These are phyloP conservation scores for Alternaria sp. DNA, from an alignment of 2,329 filamentous ascomycete species.

Conservation along the genomic window DNA sequence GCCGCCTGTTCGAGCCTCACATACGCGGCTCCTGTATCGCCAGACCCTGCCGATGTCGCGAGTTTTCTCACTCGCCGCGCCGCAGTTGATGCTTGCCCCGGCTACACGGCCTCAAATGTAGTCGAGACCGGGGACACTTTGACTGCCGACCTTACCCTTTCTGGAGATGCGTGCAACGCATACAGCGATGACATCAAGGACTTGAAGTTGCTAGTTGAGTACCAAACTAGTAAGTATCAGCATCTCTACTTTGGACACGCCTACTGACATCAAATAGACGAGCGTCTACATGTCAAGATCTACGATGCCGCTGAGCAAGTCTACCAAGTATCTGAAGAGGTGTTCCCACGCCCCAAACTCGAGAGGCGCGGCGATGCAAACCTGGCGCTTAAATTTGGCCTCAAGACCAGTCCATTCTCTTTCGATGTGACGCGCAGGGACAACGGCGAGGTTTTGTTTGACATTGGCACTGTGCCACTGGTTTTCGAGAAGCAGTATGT, in stretches of 20 bases:
- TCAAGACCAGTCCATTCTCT: constrained; percentile 66
- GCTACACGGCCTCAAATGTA: constrained; percentile 70
- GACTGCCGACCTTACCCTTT: constrained; percentile 72
- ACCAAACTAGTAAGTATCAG: constrained; percentile 60
- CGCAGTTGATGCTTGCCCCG: constrained; percentile 65
- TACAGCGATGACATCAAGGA: constrained; percentile 65
- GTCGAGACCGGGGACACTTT: constrained; percentile 59
- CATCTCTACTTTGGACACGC: not conserved
- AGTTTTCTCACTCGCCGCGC: constrained; percentile 9
- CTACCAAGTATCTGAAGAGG: constrained; percentile 75
- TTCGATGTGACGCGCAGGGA: constrained; percentile 68
- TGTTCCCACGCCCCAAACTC: constrained; percentile 66
- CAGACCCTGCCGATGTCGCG: constrained; percentile 1
- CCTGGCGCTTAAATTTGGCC: constrained; percentile 61
- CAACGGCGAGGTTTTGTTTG: constrained; percentile 68
- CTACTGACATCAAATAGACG: constrained; percentile 52
- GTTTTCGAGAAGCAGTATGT: constrained; percentile 82
- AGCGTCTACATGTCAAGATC: constrained; percentile 76
- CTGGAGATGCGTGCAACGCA: constrained; percentile 67
- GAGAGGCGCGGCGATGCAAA: constrained; percentile 38
- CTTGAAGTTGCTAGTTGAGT: constrained; percentile 65
- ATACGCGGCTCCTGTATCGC: constrained; percentile 22
- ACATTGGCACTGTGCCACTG: constrained; percentile 69
- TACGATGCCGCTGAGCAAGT: constrained; percentile 72
- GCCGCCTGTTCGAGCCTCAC: constrained; percentile 19